Percentiles rank a stretch among this genome's conserved stretches.
Evolutionary conservation across 495 filamentous ascomycete species (phyloP).

Genomic region (Tuber magnatum): DNA sequence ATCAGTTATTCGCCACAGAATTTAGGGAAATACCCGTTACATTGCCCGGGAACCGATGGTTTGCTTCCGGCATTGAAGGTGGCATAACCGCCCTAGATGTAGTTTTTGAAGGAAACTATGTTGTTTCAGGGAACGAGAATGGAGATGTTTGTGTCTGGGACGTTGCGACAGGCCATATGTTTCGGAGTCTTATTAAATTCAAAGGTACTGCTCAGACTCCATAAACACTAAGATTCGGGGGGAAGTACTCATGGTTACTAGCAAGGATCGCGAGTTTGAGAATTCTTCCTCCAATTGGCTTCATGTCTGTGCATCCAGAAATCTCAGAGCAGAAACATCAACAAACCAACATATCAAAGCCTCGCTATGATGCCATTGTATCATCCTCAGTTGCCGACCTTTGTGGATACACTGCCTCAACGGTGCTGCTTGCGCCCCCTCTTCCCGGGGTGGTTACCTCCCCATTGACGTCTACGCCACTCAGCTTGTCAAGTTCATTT

Average conservation of each 20-base stretch:
- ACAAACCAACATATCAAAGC: conserved; percentile 28
- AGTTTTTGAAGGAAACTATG: conserved; percentile 36
- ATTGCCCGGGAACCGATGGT: conserved; percentile 26
- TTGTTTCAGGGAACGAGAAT: conserved; percentile 35
- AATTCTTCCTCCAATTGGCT: conserved; percentile 30
- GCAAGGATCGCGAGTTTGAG: conserved; percentile 29
- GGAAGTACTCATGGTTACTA: conserved; percentile 9
- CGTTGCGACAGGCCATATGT: conserved; percentile 39
- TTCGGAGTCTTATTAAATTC: conserved; percentile 27
- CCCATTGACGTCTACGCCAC: background rate
- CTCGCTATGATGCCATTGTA: conserved; percentile 37
- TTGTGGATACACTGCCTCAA: conserved; percentile 14
- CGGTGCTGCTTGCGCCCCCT: conserved; percentile 5
- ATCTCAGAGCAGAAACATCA: conserved; percentile 8
- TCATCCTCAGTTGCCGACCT: conserved; percentile 20
- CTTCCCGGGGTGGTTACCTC: background rate
- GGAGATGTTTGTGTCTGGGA: conserved; percentile 39
- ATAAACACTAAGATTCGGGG: background rate
- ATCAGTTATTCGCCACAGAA: conserved; percentile 28
- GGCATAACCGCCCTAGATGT: conserved; percentile 31
- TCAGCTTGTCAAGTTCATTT: conserved; percentile 10
- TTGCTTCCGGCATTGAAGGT: conserved; percentile 21
- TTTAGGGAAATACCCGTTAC: conserved; percentile 33
- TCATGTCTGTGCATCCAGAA: conserved; percentile 6
- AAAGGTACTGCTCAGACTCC: conserved; percentile 23